Conservation (phyloP, 495 filamentous ascomycete genomes). For the Aspergillus conjunctus region DNA sequence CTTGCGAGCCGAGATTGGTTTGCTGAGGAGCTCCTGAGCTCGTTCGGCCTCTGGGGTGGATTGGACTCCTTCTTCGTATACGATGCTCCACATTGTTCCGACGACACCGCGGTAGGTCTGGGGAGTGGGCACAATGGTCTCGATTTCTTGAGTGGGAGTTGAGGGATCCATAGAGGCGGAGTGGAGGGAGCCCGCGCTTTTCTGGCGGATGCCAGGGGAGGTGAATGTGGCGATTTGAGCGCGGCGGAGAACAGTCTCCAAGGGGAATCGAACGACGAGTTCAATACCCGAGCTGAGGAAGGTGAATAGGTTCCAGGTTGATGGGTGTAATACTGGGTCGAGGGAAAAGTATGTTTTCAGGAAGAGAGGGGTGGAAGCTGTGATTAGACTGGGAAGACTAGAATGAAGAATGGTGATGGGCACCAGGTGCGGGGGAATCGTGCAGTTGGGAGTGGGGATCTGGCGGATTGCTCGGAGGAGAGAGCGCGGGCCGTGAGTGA, state of each 20-base stretch:
- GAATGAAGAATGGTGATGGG: conserved; percentile 85
- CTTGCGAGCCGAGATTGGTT: conserved; percentile 45
- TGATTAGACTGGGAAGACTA: conserved; percentile 77
- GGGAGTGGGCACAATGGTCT: conserved; percentile 69
- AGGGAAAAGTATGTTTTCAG: conserved; percentile 76
- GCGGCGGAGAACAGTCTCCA: conserved; percentile 88
- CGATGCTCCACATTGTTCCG: conserved; percentile 85
- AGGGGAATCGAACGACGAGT: conserved; percentile 78
- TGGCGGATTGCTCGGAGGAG: conserved; percentile 72
- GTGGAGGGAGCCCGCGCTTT: conserved; percentile 56
- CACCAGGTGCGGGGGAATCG: conserved; percentile 69
- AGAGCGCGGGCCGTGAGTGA: conserved; percentile 68
- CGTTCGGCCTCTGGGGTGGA: conserved; percentile 36
- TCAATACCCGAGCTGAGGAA: conserved; percentile 79
- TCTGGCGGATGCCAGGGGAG: conserved; percentile 46
- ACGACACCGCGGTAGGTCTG: conserved; percentile 73
- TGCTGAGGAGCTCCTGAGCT: conserved; percentile 39
- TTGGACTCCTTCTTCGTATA: conserved; percentile 75
- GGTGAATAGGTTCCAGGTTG: conserved; percentile 71
- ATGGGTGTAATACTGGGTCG: conserved; percentile 79
- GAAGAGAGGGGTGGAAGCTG: conserved; percentile 76
- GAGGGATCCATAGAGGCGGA: conserved; percentile 35
- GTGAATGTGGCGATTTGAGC: conserved; percentile 74
- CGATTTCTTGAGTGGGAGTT: conserved; percentile 50
- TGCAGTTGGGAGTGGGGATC: conserved; percentile 68